Percentiles rank a stretch among this genome's conserved stretches.
Evolutionary conservation across 768 basidiomycete species (phyloP).

Genomic region (Tricholoma sp.): DNA sequence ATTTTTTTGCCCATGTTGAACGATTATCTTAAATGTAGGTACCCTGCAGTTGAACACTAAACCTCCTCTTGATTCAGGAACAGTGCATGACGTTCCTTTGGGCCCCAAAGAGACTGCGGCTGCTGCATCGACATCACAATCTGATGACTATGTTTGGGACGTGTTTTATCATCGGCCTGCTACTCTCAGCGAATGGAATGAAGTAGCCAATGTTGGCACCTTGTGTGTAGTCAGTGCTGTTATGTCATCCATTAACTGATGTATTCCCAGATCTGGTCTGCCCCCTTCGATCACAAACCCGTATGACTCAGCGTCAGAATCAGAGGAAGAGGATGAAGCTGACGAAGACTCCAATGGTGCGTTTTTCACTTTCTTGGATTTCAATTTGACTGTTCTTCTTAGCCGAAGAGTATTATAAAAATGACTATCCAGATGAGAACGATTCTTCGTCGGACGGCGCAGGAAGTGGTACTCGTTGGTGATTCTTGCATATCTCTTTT

Average conservation of each 20-base stretch:
- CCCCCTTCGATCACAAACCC: slow-evolving; percentile 51
- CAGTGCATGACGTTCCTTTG: slow-evolving; percentile 27
- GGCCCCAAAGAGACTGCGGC: background rate
- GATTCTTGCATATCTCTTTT: slow-evolving; percentile 1
- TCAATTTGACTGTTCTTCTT: background rate
- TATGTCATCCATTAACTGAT: slow-evolving; percentile 1
- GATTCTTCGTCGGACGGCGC: slow-evolving; percentile 34
- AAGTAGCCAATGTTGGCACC: slow-evolving; percentile 53
- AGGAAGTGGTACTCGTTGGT: slow-evolving; percentile 28
- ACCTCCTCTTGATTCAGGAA: background rate
- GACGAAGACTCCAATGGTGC: slow-evolving; percentile 84
- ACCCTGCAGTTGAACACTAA: background rate
- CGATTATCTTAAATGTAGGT: slow-evolving; percentile 63
- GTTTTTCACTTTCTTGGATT: slow-evolving; percentile 5
- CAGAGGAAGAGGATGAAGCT: slow-evolving; percentile 66
- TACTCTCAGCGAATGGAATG: slow-evolving; percentile 55
- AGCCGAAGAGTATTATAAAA: slow-evolving; percentile 84
- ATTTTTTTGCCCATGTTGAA: slow-evolving; percentile 75
- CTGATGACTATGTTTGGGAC: slow-evolving; percentile 76
- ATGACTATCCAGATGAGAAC: slow-evolving; percentile 79
- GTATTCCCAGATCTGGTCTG: slow-evolving; percentile 49
- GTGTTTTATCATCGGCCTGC: slow-evolving; percentile 72
- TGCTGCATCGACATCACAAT: slow-evolving; percentile 2
- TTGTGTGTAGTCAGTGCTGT: slow-evolving; percentile 40
- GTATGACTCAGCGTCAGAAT: slow-evolving; percentile 59